These are phyloP conservation scores for Astrothelium macrocarpum DNA, from an alignment of 495 filamentous ascomycete genomes.

Conservation along the genomic window DNA sequence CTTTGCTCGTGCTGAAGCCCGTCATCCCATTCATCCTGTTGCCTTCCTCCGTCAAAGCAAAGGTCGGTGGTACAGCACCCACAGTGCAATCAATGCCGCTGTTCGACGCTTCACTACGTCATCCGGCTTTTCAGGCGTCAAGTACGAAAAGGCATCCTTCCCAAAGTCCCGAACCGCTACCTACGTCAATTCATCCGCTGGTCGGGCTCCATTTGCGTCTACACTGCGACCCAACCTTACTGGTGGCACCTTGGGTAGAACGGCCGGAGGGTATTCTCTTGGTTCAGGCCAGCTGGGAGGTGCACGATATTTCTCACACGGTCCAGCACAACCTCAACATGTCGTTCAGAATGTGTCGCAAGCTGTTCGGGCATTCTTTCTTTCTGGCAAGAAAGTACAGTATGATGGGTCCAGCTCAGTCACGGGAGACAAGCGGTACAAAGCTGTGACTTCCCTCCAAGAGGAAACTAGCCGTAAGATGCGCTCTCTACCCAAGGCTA, in stretches of 20 bases:
- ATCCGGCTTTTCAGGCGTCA: slow-evolving; percentile 33
- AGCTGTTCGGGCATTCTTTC: slow-evolving; percentile 77
- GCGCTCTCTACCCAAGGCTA: slow-evolving; percentile 40
- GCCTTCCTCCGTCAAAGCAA: slow-evolving; percentile 62
- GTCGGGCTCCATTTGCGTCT: slow-evolving; percentile 77
- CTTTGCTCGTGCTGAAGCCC: slow-evolving; percentile 43
- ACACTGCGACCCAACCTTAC: slow-evolving; percentile 88
- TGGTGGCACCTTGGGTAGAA: slow-evolving; percentile 73
- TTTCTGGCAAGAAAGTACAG: slow-evolving; percentile 76
- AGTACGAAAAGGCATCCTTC: slow-evolving; percentile 54
- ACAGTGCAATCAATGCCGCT: slow-evolving; percentile 47
- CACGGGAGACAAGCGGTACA: slow-evolving; percentile 69
- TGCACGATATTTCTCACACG: slow-evolving; percentile 82
- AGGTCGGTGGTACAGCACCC: slow-evolving; percentile 61
- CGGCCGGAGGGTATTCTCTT: slow-evolving; percentile 75
- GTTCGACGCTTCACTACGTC: slow-evolving; percentile 54
- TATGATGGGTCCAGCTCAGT: slow-evolving; percentile 61
- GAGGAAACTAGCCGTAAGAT: slow-evolving; percentile 58
- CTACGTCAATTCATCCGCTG: slow-evolving; percentile 55
- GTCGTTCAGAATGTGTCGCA: slow-evolving; percentile 91
- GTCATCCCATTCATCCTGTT: slow-evolving; percentile 62
- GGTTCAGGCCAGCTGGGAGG: slow-evolving; percentile 61
- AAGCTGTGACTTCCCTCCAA: slow-evolving; percentile 57
- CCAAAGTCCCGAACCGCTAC: slow-evolving; percentile 56
- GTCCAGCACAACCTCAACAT: slow-evolving; percentile 72